Evolutionary conservation across 2,329 filamentous ascomycete genomes (phyloP).

Genomic region (Akanthomyces uredinophilus): DNA sequence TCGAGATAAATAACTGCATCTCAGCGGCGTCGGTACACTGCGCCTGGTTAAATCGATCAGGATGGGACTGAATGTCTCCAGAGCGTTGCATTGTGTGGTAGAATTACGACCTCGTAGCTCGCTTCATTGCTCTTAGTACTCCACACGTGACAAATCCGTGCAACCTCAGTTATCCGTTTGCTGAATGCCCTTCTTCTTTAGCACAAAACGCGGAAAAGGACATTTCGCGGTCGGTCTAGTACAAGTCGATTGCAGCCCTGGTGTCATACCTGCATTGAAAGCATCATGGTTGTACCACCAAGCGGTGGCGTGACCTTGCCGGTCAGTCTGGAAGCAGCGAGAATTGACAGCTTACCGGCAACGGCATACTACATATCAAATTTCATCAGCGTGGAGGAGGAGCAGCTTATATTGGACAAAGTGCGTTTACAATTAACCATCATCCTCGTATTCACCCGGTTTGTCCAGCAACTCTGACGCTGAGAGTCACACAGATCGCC

Average conservation of each 20-base stretch:
- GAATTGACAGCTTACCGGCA: conserved; percentile 52
- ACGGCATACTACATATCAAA: conserved; percentile 79
- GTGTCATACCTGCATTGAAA: background rate
- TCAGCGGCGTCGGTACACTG: too few species aligned
- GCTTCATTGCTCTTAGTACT: background rate
- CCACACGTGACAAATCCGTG: conserved; percentile 3
- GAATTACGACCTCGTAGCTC: too few species aligned
- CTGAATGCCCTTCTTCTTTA: background rate
- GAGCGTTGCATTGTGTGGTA: too few species aligned
- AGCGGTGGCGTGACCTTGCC: conserved; percentile 32
- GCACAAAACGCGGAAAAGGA: background rate
- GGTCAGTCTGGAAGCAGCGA: conserved; percentile 43
- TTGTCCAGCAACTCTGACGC: background rate
- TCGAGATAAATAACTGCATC: too few species aligned
- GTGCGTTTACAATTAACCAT: conserved; percentile 35
- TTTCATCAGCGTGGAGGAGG: conserved; percentile 75
- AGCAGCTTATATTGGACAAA: conserved; percentile 65
- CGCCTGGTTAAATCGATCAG: too few species aligned
- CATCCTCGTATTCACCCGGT: background rate
- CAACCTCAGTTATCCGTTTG: background rate
- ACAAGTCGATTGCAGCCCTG: background rate
- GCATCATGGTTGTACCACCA: conserved; percentile 11
- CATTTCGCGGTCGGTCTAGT: background rate
- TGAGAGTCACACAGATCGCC: conserved; percentile 40
- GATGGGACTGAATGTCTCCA: too few species aligned